phyloP scores from a whole-genome alignment of 2,329 filamentous ascomycete species.

The Pestalotiopsis sp. region DNA sequence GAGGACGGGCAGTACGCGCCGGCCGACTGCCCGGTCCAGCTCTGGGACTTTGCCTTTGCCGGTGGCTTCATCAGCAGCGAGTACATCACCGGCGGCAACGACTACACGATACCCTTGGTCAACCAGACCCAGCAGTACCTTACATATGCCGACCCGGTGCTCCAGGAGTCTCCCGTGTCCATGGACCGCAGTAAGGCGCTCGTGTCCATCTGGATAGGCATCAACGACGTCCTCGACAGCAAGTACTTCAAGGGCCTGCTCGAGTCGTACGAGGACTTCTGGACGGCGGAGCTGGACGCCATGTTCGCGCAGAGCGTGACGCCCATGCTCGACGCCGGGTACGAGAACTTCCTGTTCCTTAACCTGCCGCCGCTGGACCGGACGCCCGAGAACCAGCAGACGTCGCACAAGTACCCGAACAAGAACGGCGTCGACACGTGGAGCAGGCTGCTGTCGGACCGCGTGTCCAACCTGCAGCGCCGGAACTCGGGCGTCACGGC shows the following conservation, averaged over 20 bases:
- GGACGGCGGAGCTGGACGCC: constrained; percentile 40
- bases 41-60: constrained; percentile 59
- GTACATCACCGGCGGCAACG: constrained; percentile 49
- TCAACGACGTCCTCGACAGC: constrained; percentile 58
- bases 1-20: constrained; percentile 42
- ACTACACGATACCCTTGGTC: constrained; percentile 47
- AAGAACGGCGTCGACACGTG: constrained; percentile 46
- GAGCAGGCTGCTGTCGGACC: constrained; percentile 37
- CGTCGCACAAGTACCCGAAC: constrained; percentile 41
- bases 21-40: constrained; percentile 42
- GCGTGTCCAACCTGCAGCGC: constrained; percentile 34
- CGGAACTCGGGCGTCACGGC: constrained; percentile 19
- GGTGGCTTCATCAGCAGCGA: constrained; percentile 48
- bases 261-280: constrained; percentile 45
- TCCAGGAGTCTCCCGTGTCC: constrained; percentile 26
- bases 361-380: constrained; percentile 53
- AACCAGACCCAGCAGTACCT: constrained; percentile 51
- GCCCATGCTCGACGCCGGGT: constrained; percentile 47
- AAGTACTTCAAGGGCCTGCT: constrained; percentile 35
- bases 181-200: constrained; percentile 31
- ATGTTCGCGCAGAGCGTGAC: constrained; percentile 41
- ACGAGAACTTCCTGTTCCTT: constrained; percentile 52
- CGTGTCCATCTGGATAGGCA: constrained; percentile 54
- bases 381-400: constrained; percentile 36
- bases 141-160: constrained; percentile 40